Percentiles rank a stretch among this genome's conserved stretches.
Conservation (phyloP, 2,329 filamentous ascomycete species). For the Claviceps humidiphila region DNA sequence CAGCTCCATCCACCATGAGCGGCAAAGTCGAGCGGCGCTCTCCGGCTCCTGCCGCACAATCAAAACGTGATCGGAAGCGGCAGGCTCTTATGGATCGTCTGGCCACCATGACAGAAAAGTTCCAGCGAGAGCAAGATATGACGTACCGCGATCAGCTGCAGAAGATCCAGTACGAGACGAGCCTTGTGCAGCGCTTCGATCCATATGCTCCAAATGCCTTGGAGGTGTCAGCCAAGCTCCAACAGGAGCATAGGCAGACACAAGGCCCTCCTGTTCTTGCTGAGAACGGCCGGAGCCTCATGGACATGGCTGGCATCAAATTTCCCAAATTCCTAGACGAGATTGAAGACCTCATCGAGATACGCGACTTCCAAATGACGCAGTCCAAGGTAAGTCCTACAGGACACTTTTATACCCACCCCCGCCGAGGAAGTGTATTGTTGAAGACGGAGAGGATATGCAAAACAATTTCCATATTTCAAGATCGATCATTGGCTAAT, state of each 20-base stretch:
- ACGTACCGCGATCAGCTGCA: constrained; percentile 83
- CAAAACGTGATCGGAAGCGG: constrained; percentile 84
- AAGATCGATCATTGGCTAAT: background rate
- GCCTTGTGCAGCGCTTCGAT: constrained; percentile 71
- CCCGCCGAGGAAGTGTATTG: no score
- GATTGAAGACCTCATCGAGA: constrained; percentile 77
- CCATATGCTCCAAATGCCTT: constrained; percentile 63
- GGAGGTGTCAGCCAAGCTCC: constrained; percentile 54
- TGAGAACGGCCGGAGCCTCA: constrained; percentile 38
- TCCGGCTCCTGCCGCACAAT: constrained; percentile 32
- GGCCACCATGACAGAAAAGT: constrained; percentile 59
- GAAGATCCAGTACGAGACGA: constrained; percentile 84
- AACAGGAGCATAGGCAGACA: constrained; percentile 39
- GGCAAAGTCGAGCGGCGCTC: constrained; percentile 24
- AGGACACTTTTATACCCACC: background rate
- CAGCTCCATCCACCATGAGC: constrained; percentile 18
- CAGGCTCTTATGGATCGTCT: constrained; percentile 72
- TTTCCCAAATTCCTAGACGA: constrained; percentile 78
- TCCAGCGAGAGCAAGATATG: constrained; percentile 66
- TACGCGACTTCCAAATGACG: constrained; percentile 71
- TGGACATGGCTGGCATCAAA: constrained; percentile 67
- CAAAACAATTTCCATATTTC: no score
- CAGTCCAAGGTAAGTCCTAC: constrained; percentile 57
- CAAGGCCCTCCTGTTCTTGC: constrained; percentile 24
- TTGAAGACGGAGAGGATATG: no score